These are phyloP conservation scores for Pichia thaimueangensis DNA, from an alignment of 805 yeast genomes.

Conservation along the genomic window DNA sequence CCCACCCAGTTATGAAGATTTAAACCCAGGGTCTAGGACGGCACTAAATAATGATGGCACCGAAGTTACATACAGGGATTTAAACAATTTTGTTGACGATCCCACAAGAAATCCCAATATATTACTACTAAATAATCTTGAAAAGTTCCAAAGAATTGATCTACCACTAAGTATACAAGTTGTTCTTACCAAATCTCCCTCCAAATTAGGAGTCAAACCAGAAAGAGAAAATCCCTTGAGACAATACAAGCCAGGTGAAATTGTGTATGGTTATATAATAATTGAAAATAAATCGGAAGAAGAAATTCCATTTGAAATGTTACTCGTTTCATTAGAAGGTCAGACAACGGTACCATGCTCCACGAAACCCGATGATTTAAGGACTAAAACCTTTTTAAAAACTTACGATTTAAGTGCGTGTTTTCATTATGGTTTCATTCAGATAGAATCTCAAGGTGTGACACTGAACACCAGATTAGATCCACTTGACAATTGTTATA, in stretches of 20 bases:
- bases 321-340: slow-evolving; percentile 54
- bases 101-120: slow-evolving; percentile 20
- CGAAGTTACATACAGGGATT: background rate
- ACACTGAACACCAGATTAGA: slow-evolving; percentile 10
- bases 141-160: slow-evolving; percentile 18
- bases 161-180: slow-evolving; percentile 23
- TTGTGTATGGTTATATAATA: slow-evolving; percentile 48
- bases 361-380: slow-evolving; percentile 5
- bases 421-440: slow-evolving; percentile 36
- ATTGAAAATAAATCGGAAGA: slow-evolving; percentile 36
- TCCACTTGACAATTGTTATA: slow-evolving; percentile 20
- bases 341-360: slow-evolving; percentile 23
- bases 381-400: slow-evolving; percentile 33
- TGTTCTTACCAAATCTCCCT: slow-evolving; percentile 37
- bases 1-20: slow-evolving; percentile 23
- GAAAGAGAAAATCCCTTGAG: slow-evolving; percentile 33
- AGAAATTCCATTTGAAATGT: slow-evolving; percentile 54
- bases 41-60: no score
- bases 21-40: background rate
- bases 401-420: slow-evolving; percentile 49
- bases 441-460: slow-evolving; percentile 10
- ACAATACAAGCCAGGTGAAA: slow-evolving; percentile 66
- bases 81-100: slow-evolving; percentile 13
- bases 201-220: slow-evolving; percentile 19
- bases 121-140: slow-evolving; percentile 25